Percentiles rank a stretch among this genome's conserved stretches.
These are phyloP conservation scores for Solanum lycopersicoides DNA, from an alignment of 257 asterid genomes.

Conservation along the genomic window DNA sequence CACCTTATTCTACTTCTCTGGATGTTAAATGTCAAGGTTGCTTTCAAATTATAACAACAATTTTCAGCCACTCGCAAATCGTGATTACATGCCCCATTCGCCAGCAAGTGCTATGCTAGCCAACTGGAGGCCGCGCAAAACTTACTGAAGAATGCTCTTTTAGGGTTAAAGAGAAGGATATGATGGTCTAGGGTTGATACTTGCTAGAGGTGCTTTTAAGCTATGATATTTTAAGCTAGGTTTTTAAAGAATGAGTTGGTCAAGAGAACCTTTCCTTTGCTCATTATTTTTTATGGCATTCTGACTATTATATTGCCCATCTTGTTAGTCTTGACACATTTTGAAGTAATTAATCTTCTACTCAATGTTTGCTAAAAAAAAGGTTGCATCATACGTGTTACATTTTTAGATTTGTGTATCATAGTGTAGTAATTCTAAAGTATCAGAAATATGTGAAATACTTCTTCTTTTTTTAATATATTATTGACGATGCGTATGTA, in stretches of 20 bases:
- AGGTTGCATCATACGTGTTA: too few relatives aligned
- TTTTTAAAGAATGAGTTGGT: not conserved
- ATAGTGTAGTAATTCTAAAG: too few relatives aligned
- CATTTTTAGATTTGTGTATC: too few relatives aligned
- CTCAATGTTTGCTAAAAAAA: not conserved
- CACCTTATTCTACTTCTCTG: not conserved
- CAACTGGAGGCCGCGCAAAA: not conserved
- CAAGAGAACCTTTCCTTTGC: not conserved
- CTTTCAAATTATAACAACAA: not conserved
- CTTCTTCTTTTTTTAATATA: too few relatives aligned
- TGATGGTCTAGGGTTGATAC: not conserved
- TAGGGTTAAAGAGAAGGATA: not conserved
- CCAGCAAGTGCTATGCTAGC: conserved; percentile 5
- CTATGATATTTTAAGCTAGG: not conserved
- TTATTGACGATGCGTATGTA: too few relatives aligned
- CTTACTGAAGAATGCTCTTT: conserved; percentile 5
- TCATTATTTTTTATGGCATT: not conserved
- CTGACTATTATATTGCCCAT: not conserved
- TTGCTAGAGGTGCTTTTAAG: not conserved
- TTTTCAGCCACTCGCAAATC: conserved; percentile 1
- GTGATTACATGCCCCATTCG: not conserved
- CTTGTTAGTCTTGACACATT: not conserved
- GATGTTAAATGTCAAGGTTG: not conserved
- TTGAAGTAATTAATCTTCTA: not conserved
- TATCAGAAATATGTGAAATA: too few relatives aligned